These are phyloP conservation scores for Cafeteria roenbergensis DNA, from an alignment of 108 stramenopile genomes.

Conservation along the genomic window DNA sequence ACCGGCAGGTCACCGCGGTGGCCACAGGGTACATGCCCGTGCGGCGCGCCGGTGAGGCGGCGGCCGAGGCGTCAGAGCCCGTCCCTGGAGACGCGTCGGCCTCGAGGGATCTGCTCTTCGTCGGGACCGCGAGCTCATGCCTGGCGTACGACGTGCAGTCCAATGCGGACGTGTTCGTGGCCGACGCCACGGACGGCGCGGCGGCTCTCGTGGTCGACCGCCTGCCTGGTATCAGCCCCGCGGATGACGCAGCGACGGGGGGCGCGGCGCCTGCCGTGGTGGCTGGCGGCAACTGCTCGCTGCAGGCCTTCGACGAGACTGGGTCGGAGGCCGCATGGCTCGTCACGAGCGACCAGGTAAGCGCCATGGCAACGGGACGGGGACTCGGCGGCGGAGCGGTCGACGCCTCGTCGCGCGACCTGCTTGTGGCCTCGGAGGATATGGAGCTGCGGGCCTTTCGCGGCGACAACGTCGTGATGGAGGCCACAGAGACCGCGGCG, in stretches of 20 bases:
- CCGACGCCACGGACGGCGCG: conserved; percentile 26
- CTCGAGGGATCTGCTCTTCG: conserved; percentile 27
- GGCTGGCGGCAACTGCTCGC: conserved; percentile 49
- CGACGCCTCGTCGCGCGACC: background rate
- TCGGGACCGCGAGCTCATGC: conserved; percentile 39
- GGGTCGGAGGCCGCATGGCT: conserved; percentile 45
- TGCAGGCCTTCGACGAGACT: conserved; percentile 38
- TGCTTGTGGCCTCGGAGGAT: conserved; percentile 36
- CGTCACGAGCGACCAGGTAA: conserved; percentile 45
- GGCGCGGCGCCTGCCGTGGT: conserved; percentile 14
- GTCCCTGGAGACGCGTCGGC: background rate
- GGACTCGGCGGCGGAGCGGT: background rate
- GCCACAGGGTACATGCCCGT: too few species aligned
- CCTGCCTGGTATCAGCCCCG: background rate
- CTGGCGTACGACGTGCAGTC: conserved; percentile 45
- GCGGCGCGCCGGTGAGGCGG: conserved; percentile 13
- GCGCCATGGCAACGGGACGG: conserved; percentile 19
- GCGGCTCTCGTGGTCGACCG: conserved; percentile 2
- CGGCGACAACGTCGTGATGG: conserved; percentile 27
- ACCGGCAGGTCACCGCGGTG: conserved; percentile 27
- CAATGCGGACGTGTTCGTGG: conserved; percentile 41
- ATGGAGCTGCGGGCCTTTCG: conserved; percentile 27
- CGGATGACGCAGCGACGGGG: background rate
- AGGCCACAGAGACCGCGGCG: conserved; percentile 40
- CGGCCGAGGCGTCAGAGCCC: conserved; percentile 4